phyloP scores from a whole-genome alignment of 352 stramenopile genomes.

The Phytophthora ohioensis region DNA sequence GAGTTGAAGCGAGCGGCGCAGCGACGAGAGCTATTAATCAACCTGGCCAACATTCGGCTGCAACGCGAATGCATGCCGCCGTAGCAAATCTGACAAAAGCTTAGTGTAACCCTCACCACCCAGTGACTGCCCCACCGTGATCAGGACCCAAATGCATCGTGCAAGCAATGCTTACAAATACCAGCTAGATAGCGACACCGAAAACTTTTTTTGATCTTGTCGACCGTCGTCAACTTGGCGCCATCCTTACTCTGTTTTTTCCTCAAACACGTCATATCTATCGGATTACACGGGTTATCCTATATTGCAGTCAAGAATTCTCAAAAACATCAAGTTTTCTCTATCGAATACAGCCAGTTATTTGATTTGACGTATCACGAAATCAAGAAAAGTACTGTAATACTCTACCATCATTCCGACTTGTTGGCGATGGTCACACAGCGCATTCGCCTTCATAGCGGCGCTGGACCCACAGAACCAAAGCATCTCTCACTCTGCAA shows the following conservation, averaged over 20 bases:
- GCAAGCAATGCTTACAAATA: not conserved
- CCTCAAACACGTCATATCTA: not conserved
- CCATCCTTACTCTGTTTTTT: not conserved
- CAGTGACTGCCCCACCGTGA: too few relatives aligned
- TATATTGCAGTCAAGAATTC: too few relatives aligned
- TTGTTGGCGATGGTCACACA: not conserved
- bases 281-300: too few relatives aligned
- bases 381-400: not conserved
- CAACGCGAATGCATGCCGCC: constrained; percentile 7
- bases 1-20: not conserved
- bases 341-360: not conserved
- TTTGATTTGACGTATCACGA: not conserved
- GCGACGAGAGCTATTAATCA: constrained; percentile 6
- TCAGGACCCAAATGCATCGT: not conserved
- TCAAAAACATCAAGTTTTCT: not conserved
- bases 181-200: not conserved
- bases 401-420: constrained; percentile 4
- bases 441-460: not conserved
- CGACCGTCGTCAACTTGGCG: constrained; percentile 6
- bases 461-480: constrained; percentile 11
- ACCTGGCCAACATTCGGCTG: constrained; percentile 11
- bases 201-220: not conserved
- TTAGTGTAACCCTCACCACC: not conserved
- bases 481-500: not conserved
- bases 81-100: not conserved